phyloP scores from a whole-genome alignment of 75 land plant genomes.

The Cupressus sempervirens region DNA sequence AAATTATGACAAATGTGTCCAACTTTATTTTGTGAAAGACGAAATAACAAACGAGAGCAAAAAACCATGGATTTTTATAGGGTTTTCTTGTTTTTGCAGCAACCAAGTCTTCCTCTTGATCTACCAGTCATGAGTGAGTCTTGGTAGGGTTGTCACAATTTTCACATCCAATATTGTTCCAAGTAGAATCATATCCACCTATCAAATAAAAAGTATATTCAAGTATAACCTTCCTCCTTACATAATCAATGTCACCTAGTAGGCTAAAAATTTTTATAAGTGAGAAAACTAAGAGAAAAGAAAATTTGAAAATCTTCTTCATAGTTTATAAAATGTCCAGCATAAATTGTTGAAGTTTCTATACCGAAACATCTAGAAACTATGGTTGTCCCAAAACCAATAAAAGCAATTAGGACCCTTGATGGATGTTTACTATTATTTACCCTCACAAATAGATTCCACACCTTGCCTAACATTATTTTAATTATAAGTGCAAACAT shows the following conservation, averaged over 20 bases:
- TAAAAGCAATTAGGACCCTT: too few relatives aligned
- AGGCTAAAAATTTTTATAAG: background rate
- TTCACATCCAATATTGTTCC: too few relatives aligned
- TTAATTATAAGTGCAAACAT: background rate
- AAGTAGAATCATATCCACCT: background rate
- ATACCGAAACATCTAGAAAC: background rate
- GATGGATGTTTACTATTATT: background rate
- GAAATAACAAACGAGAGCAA: too few relatives aligned
- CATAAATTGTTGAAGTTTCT: background rate
- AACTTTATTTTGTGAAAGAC: too few relatives aligned
- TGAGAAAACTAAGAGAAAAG: background rate
- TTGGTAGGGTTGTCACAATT: too few relatives aligned
- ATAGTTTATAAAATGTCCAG: background rate
- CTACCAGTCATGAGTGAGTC: too few relatives aligned
- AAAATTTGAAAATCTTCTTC: background rate
- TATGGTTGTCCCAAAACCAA: background rate
- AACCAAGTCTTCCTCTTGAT: too few relatives aligned
- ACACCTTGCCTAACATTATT: background rate
- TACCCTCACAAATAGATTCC: background rate
- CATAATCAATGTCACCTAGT: too few relatives aligned
- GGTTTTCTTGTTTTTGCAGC: too few relatives aligned
- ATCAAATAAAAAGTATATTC: background rate
- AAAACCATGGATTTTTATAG: too few relatives aligned
- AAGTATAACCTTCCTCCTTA: background rate
- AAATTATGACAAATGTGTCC: too few relatives aligned